A percentile compares a stretch with the other conserved stretches of the same genome.
These are phyloP conservation scores for Geum urbanum DNA, from an alignment of 306 rosid species.

Conservation along the genomic window DNA sequence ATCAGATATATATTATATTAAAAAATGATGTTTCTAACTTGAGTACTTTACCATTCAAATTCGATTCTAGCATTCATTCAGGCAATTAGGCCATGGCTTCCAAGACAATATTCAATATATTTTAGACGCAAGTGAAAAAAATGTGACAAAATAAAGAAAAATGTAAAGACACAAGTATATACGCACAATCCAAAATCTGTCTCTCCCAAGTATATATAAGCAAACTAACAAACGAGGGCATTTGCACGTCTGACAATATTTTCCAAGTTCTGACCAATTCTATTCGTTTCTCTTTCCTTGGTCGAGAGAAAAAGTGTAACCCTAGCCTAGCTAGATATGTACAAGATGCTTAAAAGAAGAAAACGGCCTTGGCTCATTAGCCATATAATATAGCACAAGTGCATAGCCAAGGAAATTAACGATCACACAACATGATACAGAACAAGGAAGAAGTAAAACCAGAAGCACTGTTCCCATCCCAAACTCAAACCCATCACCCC, in stretches of 20 bases:
- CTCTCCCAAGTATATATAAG: neutral
- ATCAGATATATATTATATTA: too few relatives aligned
- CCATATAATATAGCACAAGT: neutral
- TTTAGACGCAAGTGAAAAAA: neutral
- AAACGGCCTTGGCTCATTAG: neutral
- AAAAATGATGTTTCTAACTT: too few relatives aligned
- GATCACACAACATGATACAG: conserved; percentile 33
- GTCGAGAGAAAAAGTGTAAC: neutral
- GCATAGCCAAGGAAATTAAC: neutral
- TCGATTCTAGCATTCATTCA: too few relatives aligned
- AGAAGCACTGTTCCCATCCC: conserved; percentile 34
- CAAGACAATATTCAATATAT: neutral
- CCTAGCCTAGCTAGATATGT: neutral
- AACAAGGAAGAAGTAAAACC: conserved; percentile 34
- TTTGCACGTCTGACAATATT: too few relatives aligned
- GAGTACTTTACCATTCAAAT: too few relatives aligned
- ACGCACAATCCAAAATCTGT: neutral
- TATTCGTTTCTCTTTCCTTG: neutral
- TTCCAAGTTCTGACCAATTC: too few relatives aligned
- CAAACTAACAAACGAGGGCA: neutral
- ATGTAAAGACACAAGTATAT: conserved; percentile 7
- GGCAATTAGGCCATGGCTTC: too few relatives aligned
- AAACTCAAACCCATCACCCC: conserved; percentile 29
- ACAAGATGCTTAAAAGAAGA: neutral
- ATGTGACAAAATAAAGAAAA: neutral